phyloP scores from a whole-genome alignment of 2,329 filamentous ascomycete genomes.

The Lachnellula arida region DNA sequence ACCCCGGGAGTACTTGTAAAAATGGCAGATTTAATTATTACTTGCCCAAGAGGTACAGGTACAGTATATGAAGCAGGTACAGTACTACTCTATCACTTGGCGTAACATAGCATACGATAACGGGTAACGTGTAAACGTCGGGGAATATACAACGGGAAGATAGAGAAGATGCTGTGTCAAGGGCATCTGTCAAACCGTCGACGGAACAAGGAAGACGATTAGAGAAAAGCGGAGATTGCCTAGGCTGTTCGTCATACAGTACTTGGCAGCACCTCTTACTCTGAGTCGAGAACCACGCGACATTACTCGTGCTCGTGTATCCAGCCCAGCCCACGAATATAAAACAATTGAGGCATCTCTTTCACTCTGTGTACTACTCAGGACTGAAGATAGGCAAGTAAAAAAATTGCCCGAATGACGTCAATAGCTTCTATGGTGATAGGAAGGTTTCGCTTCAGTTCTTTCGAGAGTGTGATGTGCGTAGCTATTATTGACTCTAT shows the following conservation, averaged over 20 bases:
- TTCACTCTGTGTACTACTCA: no score
- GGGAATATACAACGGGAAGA: background rate
- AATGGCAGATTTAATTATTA: background rate
- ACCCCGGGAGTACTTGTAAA: background rate
- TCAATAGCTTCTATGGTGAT: no score
- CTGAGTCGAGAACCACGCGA: no score
- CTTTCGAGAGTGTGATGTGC: no score
- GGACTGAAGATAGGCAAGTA: no score
- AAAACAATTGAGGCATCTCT: no score
- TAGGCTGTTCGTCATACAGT: background rate
- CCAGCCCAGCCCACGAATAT: no score
- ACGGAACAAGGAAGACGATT: slow-evolving; percentile 8
- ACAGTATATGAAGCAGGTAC: background rate
- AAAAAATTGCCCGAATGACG: no score
- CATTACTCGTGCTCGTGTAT: no score
- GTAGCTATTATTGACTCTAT: no score
- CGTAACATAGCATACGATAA: slow-evolving; percentile 13
- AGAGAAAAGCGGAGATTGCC: slow-evolving; percentile 6
- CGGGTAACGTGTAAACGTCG: slow-evolving; percentile 20
- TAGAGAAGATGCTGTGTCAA: slow-evolving; percentile 17
- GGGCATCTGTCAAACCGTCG: slow-evolving; percentile 19
- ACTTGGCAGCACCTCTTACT: no score
- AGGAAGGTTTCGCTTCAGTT: no score
- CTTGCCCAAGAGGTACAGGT: background rate
- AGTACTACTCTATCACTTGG: background rate